Base-by-base conservation (phyloP, 306 rosid genomes). In the Rosa lucieae region DNA sequence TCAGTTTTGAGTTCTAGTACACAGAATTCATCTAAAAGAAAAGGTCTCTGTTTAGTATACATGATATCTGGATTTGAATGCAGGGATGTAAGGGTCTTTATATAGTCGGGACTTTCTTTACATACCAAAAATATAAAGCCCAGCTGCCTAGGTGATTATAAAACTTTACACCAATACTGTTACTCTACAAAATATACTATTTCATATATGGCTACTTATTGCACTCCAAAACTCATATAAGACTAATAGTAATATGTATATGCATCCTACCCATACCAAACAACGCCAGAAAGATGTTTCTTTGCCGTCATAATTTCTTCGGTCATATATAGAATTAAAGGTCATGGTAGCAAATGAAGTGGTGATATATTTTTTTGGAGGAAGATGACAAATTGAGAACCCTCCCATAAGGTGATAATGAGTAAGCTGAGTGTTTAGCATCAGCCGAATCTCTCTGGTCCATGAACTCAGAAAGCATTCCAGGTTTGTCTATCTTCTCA, bases 281-380 rank as follows among this genome's bases (percentile, higher is more conserved):
- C 72, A 47, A 48, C 12, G 56, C 48, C 77, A 53, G 26, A 49
- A 74, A 68, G 42, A 56, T 58, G 47, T 26, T 56, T 32, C 37
- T 69, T n/a, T 32, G 63, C 76, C 2, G 62, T 67, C 77, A 81
- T 32, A 86, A 78, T 66, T 75, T 81, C 75, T 90, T 29, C 96
- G 88, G 73, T 89, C 97, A 81, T 77, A 85, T 81, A 77, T 84
- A 35, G 97, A 87, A 79, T 84, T 81, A 86, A 92, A 92, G 81
- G 93, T 88, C 91, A 92, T 92, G 71, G 92, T 82, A 77, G 88
- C 92, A 80, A 61, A 8, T 67, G 96, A 88, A 62, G 79, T 66
- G 81, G 93, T 88, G 90, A 92, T 23, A 23, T 23, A 23, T 92
- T 21, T 39, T 77, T 70, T 66, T 91, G 2, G 84, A 84, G 20